phyloP scores from a whole-genome alignment of 2,329 filamentous ascomycete species.

The Acarospora socialis region DNA sequence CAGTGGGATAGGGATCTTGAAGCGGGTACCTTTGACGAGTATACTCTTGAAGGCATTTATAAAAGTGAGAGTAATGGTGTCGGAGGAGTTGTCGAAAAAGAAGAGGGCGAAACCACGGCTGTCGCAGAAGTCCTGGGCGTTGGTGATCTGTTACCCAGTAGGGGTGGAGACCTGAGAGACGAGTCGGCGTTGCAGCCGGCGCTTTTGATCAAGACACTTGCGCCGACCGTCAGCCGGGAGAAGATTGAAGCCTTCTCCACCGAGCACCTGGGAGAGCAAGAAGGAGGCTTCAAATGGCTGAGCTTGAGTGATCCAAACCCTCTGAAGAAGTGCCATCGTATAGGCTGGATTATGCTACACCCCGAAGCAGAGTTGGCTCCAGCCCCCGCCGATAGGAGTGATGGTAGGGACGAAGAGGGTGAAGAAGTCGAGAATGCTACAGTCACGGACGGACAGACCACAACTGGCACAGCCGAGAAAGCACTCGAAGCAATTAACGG shows the following conservation, averaged over 20 bases:
- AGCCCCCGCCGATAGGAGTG: slow-evolving; percentile 47
- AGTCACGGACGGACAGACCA: slow-evolving; percentile 19
- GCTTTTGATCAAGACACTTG: slow-evolving; percentile 93
- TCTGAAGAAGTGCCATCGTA: slow-evolving; percentile 89
- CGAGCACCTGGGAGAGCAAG: slow-evolving; percentile 78
- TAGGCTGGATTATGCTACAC: slow-evolving; percentile 96
- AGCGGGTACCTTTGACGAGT: slow-evolving; percentile 78
- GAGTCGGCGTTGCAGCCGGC: slow-evolving; percentile 81
- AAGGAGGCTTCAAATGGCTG: slow-evolving; percentile 89
- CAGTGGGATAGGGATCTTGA: slow-evolving; percentile 87
- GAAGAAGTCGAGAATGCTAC: slow-evolving; percentile 35
- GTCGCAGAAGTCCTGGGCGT: slow-evolving; percentile 87
- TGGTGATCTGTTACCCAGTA: slow-evolving; percentile 72
- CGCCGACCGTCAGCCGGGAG: slow-evolving; percentile 82
- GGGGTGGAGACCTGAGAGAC: slow-evolving; percentile 75
- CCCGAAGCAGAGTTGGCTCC: slow-evolving; percentile 54
- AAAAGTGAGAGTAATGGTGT: slow-evolving; percentile 84
- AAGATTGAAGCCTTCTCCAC: slow-evolving; percentile 92
- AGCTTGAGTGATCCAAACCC: slow-evolving; percentile 95
- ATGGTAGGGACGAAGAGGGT: slow-evolving; percentile 54
- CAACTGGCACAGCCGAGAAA: slow-evolving; percentile 54
- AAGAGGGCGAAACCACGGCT: slow-evolving; percentile 85
- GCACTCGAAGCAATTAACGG: slow-evolving; percentile 91
- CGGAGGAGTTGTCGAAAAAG: slow-evolving; percentile 77
- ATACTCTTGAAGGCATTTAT: slow-evolving; percentile 83